Base-by-base conservation (phyloP, 1,284 basidiomycete genomes). In the Fomes fomentarius region DNA sequence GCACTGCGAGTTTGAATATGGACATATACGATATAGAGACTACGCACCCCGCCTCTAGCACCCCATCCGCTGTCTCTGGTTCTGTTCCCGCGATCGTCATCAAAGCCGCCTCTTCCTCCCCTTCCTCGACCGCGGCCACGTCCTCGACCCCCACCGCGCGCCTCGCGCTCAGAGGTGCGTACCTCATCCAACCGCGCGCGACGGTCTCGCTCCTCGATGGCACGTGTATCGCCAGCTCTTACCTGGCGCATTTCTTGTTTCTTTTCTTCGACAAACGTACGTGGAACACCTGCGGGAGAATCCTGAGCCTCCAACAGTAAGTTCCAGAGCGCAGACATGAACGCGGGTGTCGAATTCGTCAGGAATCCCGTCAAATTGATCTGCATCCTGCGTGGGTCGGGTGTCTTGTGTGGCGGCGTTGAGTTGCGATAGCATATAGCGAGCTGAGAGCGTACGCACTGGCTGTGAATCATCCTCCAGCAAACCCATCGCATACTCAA, bases 321-420 rank as follows among this genome's bases (percentile, higher is more conserved):
- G 26, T 81, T 85, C 97, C 97, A 99, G 1, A 99, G 80, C 9
- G 88, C 81, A 17, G 77, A 72, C 92, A 98, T 96, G 72, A 99
- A 98, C 0, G 79, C 73, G 0, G 91, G 77, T 0, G 96, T 96
- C 54, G 88, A 78, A 56, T 82, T 82, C 1, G 85, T 87, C 55
- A 99, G 82, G 71, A 99, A 99, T 12, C 96, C 96, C 1, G 89
- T 93, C 33, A 99, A 74, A 63, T 91, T 89, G 56, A 98, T 94
- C 73, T 98, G 96, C 88, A 98, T 94, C 75, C 91, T 94, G 70
- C 87, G 88, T 6, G 95, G 94, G 71, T 99, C 96, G 4, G 94
- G 93, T 7, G 81, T 85, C 92, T 95, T 21, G 30, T 37, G 2
- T 2, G 14, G 6, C n/a, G n/a, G 2, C n/a, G 26, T 43, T 43